Conservation (phyloP, 495 filamentous ascomycete species). For the Astrocystis sublimbata region DNA sequence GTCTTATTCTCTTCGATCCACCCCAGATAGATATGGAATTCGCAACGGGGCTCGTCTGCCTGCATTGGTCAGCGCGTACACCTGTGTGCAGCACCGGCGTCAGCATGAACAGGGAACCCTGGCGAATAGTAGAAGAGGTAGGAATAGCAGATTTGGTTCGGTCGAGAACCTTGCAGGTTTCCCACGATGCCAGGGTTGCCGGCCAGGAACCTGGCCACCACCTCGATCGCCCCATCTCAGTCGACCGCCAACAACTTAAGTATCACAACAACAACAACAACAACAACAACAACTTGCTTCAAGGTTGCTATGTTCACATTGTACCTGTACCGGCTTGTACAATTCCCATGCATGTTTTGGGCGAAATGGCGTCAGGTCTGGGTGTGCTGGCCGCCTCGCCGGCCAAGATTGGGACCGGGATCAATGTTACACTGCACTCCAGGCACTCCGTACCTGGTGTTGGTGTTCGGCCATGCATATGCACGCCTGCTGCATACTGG, state of each 20-base stretch:
- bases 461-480: neutral
- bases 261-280: no score
- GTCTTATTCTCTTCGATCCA: neutral
- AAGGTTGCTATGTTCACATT: neutral
- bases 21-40: no score
- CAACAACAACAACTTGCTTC: no score
- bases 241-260: no score
- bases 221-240: neutral
- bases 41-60: neutral
- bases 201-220: no score
- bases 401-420: neutral
- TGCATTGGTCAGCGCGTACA: neutral
- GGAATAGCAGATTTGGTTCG: neutral
- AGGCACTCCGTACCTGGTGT: neutral
- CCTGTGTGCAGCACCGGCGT: neutral
- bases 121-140: neutral
- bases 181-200: no score
- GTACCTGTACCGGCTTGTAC: neutral
- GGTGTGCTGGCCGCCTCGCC: neutral
- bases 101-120: neutral
- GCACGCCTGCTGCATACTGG: no score
- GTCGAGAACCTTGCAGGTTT: conserved; percentile 10
- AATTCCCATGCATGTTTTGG: neutral
- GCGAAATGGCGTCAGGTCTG: neutral
- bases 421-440: neutral